phyloP scores from a whole-genome alignment of 345 rosid genomes.

The Salix exigua region DNA sequence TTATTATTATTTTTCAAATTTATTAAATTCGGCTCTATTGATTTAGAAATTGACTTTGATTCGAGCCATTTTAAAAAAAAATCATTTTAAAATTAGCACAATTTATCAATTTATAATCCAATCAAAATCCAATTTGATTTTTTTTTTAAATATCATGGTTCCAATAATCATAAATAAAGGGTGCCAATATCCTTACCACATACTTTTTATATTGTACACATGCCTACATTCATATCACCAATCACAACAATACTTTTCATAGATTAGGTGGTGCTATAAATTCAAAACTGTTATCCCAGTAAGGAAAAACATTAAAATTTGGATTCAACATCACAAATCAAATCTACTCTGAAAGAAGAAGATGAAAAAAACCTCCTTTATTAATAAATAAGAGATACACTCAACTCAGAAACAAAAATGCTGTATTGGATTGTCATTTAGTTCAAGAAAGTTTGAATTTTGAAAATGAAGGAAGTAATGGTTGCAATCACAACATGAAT shows the following conservation, averaged over 20 bases:
- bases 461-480: slow-evolving; percentile 25
- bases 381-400: no score
- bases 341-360: slow-evolving; percentile 6
- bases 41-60: no score
- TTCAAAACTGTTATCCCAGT: slow-evolving; percentile 12
- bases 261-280: slow-evolving; percentile 12
- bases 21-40: no score
- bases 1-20: no score
- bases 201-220: not conserved
- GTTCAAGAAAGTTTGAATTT: slow-evolving; percentile 17
- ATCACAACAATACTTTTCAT: slow-evolving; percentile 1
- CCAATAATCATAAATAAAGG: not conserved
- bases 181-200: slow-evolving; percentile 1
- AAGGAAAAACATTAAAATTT: not conserved
- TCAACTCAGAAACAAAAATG: not conserved
- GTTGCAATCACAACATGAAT: slow-evolving; percentile 23
- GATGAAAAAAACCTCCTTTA: no score
- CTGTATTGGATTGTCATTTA: slow-evolving; percentile 15
- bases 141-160: not conserved
- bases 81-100: not conserved
- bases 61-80: no score
- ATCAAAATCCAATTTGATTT: not conserved
- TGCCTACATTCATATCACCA: not conserved
- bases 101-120: not conserved
- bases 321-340: slow-evolving; percentile 13